Evolutionary conservation across 805 yeast genomes (phyloP), one percentile per base, ranked within the genome.

Genomic region (Candida parachauliodes): DNA sequence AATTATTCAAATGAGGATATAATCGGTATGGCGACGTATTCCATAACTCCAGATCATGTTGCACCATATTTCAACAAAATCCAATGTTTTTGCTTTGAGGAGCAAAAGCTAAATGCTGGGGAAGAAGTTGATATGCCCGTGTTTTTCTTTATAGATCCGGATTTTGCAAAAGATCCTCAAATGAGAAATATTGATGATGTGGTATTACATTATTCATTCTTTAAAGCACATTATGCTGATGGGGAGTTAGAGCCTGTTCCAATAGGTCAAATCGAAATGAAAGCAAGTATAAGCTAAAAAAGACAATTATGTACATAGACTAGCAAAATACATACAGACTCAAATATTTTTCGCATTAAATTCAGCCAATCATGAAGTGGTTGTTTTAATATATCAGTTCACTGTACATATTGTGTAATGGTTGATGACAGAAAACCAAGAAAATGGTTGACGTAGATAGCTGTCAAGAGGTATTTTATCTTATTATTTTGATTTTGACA

Each of bases 121-220:
- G 98, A 93, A 62, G 97, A 93, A 57, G 95, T 93, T 12, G 98
- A 93, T 57, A 93, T 93, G 98, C 98, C 98, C 0, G 87, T 93
- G 7, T 93, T 93, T 65, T 93, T 89, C 74, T 89, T 89, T 60
- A 86, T 89, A 31, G 98, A 89, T 57, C 98, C 98, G 0, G 98
- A 89, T 48, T 91, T 84, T 60, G 93, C 93, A 31, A 79, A 81
- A 42, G 98, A 89, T 56, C 97, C 98, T 4, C 72, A 79, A 23
- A 87, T 93, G 94, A 78, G 89, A 59, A 84, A 87, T 52, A 81
- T 89, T 28, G 89, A 88, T 49, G 96, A 89, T 59, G 77, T 91
- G 32, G 87, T 88, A 8, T 73, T 93, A 52, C 95, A 91, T 63
- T 91, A 91, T 60, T 86, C 98, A 0, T 91, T 91, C 58, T 91